These are phyloP conservation scores for Phytophthora vignae DNA, from an alignment of 352 stramenopile genomes.

Conservation along the genomic window DNA sequence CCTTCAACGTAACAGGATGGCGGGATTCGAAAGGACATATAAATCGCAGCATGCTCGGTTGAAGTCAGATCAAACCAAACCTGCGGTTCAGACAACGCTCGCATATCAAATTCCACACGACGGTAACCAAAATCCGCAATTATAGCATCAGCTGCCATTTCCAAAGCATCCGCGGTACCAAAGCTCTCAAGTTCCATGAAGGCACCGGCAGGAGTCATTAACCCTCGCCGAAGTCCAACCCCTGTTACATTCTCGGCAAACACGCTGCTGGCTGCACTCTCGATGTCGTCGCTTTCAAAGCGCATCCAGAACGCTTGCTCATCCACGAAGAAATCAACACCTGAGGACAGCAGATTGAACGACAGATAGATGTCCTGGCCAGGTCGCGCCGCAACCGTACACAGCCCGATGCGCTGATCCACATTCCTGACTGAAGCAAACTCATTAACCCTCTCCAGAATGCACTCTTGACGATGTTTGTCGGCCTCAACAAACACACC, in stretches of 20 bases:
- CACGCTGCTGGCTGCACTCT: constrained; percentile 34
- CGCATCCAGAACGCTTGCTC: constrained; percentile 53
- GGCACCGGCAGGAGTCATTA: constrained; percentile 42
- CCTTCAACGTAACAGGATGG: constrained; percentile 46
- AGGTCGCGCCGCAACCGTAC: constrained; percentile 43
- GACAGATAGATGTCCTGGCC: constrained; percentile 44
- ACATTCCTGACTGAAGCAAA: constrained; percentile 44
- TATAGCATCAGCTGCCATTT: constrained; percentile 30
- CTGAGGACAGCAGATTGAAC: constrained; percentile 48
- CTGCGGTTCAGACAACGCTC: constrained; percentile 44
- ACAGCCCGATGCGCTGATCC: constrained; percentile 54
- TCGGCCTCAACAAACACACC: constrained; percentile 33
- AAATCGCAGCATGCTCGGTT: constrained; percentile 26
- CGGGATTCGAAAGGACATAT: constrained; percentile 46
- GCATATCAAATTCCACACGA: constrained; percentile 54
- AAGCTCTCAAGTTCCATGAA: constrained; percentile 44
- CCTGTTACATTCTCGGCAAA: constrained; percentile 26
- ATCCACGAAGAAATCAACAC: constrained; percentile 43
- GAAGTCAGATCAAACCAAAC: constrained; percentile 60
- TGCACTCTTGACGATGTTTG: constrained; percentile 25
- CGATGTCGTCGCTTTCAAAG: constrained; percentile 54
- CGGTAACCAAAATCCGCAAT: constrained; percentile 25
- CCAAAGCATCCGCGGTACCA: constrained; percentile 18
- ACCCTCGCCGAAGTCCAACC: constrained; percentile 38
- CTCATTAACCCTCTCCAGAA: constrained; percentile 43